A percentile compares a stretch with the other conserved stretches of the same genome.
These are phyloP conservation scores for Solanum neorickii DNA, from an alignment of 257 asterid genomes.

Conservation along the genomic window DNA sequence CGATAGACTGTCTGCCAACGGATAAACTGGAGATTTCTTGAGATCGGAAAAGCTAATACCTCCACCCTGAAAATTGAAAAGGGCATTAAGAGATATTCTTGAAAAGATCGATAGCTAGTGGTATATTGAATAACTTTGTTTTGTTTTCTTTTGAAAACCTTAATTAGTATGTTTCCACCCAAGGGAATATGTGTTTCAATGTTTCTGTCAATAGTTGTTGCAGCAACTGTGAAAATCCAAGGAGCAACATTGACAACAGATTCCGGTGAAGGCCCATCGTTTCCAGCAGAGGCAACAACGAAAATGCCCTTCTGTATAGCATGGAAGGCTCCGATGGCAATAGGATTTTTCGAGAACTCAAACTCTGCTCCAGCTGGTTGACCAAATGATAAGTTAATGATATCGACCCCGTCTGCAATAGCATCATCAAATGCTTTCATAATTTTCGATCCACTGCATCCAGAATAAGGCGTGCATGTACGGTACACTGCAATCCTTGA, in stretches of 20 bases:
- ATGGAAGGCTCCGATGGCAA: conserved; percentile 66
- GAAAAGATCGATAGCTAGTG: neutral
- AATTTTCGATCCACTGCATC: conserved; percentile 48
- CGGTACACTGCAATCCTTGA: conserved; percentile 74
- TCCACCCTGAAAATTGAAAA: conserved; percentile 40
- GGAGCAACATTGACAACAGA: neutral
- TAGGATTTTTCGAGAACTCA: conserved; percentile 28
- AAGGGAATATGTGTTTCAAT: neutral
- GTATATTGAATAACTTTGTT: neutral
- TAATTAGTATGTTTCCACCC: neutral
- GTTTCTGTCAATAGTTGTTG: conserved; percentile 3
- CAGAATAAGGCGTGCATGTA: conserved; percentile 25
- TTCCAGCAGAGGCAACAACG: conserved; percentile 62
- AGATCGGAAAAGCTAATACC: conserved; percentile 50
- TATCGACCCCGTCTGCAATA: conserved; percentile 51
- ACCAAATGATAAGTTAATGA: conserved; percentile 56
- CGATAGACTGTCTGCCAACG: conserved; percentile 31
- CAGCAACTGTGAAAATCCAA: conserved; percentile 8
- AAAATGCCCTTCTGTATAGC: conserved; percentile 50
- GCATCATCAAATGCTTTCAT: conserved; percentile 62
- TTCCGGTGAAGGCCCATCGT: conserved; percentile 32
- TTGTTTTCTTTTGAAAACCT: neutral
- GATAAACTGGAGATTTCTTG: conserved; percentile 37
- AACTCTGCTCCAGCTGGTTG: conserved; percentile 10
- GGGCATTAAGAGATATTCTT: neutral